These are phyloP conservation scores for Closterium sp. DNA, from an alignment of 139 green algal genomes.

Conservation along the genomic window DNA sequence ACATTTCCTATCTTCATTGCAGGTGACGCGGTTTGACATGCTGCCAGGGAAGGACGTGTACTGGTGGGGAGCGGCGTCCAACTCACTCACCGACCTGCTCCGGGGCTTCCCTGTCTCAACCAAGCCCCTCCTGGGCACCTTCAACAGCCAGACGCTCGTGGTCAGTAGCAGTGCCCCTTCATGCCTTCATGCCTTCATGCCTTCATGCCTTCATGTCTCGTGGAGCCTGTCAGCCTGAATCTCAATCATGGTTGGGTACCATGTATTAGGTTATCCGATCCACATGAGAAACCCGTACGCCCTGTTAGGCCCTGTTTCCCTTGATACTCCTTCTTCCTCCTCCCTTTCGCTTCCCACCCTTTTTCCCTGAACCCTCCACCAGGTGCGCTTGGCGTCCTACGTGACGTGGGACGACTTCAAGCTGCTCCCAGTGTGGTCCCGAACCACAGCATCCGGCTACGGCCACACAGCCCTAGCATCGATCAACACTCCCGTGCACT, in stretches of 20 bases:
- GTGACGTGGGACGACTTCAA: conserved; percentile 24
- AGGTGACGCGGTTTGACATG: conserved; percentile 47
- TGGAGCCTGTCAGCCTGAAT: too few species aligned
- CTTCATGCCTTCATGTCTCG: too few species aligned
- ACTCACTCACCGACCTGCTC: conserved; percentile 38
- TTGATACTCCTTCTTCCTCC: too few species aligned
- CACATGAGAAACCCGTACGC: neutral
- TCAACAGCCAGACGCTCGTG: conserved; percentile 30
- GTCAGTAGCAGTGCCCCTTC: conserved; percentile 1
- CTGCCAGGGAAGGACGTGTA: conserved; percentile 37
- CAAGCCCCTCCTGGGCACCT: conserved; percentile 25
- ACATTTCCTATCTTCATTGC: neutral
- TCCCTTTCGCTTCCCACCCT: too few species aligned
- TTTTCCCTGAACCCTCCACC: neutral
- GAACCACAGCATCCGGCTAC: conserved; percentile 35
- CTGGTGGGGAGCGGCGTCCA: conserved; percentile 38
- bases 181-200: too few species aligned
- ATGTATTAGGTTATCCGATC: too few species aligned
- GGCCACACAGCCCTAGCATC: conserved; percentile 21
- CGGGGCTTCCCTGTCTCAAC: neutral
- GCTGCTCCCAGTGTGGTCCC: conserved; percentile 38
- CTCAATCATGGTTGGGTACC: too few species aligned
- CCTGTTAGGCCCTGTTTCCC: too few species aligned
- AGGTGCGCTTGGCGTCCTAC: neutral
- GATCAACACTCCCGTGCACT: neutral